Evolutionary conservation across 257 asterid species (phyloP), one percentile per base, ranked within the genome.

Genomic region (Henckelia pumila): DNA sequence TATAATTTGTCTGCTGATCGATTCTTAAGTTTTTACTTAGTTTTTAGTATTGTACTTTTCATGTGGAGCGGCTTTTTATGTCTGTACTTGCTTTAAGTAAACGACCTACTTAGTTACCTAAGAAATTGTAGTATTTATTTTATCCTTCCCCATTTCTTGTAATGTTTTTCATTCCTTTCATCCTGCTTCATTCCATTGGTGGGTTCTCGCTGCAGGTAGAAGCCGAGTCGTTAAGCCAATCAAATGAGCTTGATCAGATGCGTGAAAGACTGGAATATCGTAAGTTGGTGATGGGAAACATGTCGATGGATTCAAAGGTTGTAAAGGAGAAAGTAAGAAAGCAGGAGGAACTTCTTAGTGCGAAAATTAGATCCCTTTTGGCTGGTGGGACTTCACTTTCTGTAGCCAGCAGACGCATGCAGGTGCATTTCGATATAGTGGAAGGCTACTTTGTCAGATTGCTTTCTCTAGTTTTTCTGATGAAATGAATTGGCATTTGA

Each of bases 241-340:
- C 84, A 24, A 90, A 90, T 86, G 85, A 82, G 88, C 92, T 93
- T 71, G 92, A 81, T 80, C 89, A 83, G 80, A 93, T 83, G 95
- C 81, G 73, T 56, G 97, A 90, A 77, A 86, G 81, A 63, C 68
- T 88, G 75, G 92, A 85, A 77, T 81, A 80, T 68, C 92, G 89
- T 70, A 86, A 93, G 79, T 84, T 90, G 85, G 84, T 88, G 76
- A 93, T 93, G 97, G 97, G 95, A 68, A 93, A 87, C 84, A 90
- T 77, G 95, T 84, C 88, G 8, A 86, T 93, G 97, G 86, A 78
- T 58, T 90, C 99, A 19, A 90, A 90, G 81, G 94, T 93, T 68
- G 76, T 79, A 5, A 83, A 84, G 83, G 97, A 90, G 76, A 86
- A 86, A 77, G 90, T 82, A 19, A 86, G 84, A 74, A 90, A 80